Evolutionary conservation across 805 yeast species (phyloP).

Genomic region (Peterozyma toletana): DNA sequence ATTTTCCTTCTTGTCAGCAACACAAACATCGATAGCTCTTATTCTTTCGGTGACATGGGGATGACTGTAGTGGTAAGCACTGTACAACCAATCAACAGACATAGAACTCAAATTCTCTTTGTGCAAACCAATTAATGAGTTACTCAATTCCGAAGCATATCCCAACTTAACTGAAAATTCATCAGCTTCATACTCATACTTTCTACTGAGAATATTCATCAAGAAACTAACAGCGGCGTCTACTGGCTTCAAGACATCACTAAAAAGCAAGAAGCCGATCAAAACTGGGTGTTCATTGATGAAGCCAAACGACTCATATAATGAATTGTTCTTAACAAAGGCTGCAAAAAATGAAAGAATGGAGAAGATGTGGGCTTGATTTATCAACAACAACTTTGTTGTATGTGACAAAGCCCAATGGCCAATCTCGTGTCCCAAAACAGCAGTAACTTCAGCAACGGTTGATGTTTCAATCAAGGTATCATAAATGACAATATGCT

Average conservation of each 20-base stretch:
- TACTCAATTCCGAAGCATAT: constrained; percentile 57
- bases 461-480: constrained; percentile 80
- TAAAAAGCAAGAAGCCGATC: constrained; percentile 76
- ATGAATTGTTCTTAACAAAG: constrained; percentile 71
- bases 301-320: constrained; percentile 79
- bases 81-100: constrained; percentile 85
- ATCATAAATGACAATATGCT: constrained; percentile 90
- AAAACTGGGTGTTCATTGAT: constrained; percentile 57
- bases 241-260: constrained; percentile 72
- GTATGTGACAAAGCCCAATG: constrained; percentile 94
- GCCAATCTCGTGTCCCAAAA: constrained; percentile 97
- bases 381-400: constrained; percentile 59
- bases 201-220: constrained; percentile 69
- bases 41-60: constrained; percentile 91
- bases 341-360: constrained; percentile 71
- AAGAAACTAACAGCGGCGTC: constrained; percentile 61
- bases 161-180: constrained; percentile 74
- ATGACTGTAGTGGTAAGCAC: constrained; percentile 84
- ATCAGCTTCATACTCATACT: constrained; percentile 92
- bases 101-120: constrained; percentile 79
- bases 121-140: constrained; percentile 68
- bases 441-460: constrained; percentile 81
- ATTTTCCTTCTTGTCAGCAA: constrained; percentile 23
- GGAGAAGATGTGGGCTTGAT: constrained; percentile 57
- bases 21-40: constrained; percentile 47